A percentile compares a stretch with the other conserved stretches of the same genome.
Conservation (phyloP, 108 stramenopile species). For the Nitzschia putrida region DNA sequence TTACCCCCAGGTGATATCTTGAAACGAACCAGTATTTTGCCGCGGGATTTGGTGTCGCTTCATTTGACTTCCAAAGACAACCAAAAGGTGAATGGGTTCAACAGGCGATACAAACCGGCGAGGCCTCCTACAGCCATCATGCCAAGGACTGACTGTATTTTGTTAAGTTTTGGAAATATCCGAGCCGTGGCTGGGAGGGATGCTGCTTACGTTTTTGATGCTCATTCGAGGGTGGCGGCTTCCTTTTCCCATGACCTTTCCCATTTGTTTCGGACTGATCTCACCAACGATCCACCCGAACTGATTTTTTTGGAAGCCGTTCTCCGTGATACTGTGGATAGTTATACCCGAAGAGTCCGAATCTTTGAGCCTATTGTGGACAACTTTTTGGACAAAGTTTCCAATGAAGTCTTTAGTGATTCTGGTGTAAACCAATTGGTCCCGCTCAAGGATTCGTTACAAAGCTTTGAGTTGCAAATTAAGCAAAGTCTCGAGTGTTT, state of each 20-base stretch:
- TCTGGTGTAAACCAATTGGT: slow-evolving; percentile 69
- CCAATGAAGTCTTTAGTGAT: slow-evolving; percentile 69
- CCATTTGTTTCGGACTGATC: slow-evolving; percentile 30
- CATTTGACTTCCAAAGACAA: slow-evolving; percentile 39
- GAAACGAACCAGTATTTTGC: slow-evolving; percentile 55
- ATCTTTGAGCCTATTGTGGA: slow-evolving; percentile 89
- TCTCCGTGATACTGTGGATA: slow-evolving; percentile 71
- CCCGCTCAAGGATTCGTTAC: slow-evolving; percentile 80
- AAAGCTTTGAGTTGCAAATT: slow-evolving; percentile 82
- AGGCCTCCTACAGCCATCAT: slow-evolving; percentile 70
- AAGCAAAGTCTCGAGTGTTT: slow-evolving; percentile 70
- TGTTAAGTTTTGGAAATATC: slow-evolving; percentile 75
- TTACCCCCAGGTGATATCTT: slow-evolving; percentile 55
- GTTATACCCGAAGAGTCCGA: slow-evolving; percentile 66
- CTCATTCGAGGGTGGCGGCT: slow-evolving; percentile 58
- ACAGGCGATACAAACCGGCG: slow-evolving; percentile 44
- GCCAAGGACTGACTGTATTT: slow-evolving; percentile 64
- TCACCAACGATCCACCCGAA: slow-evolving; percentile 59
- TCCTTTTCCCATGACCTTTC: slow-evolving; percentile 44
- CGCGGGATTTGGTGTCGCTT: slow-evolving; percentile 80
- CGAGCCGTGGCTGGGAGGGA: slow-evolving; percentile 69
- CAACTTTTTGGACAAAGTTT: slow-evolving; percentile 59
- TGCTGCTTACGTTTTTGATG: slow-evolving; percentile 72
- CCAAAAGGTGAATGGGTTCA: slow-evolving; percentile 4
- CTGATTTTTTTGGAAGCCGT: slow-evolving; percentile 82